Base-by-base conservation (phyloP, 2,329 filamentous ascomycete genomes). In the Cercospora sp. region DNA sequence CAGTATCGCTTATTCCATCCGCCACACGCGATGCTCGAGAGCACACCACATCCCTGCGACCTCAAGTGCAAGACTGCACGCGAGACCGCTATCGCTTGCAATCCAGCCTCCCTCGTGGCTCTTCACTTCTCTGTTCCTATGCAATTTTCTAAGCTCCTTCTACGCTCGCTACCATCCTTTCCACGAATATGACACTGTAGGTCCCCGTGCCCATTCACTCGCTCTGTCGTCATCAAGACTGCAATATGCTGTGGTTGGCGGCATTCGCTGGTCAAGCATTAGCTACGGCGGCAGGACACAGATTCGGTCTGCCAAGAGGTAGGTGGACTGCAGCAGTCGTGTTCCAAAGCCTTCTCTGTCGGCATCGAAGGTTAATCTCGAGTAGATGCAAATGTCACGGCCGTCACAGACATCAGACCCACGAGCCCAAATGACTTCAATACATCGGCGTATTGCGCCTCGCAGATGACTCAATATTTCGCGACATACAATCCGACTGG, bases 391-490 rank as follows among this genome's bases (percentile, higher is more conserved):
- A 45, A 6, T 32, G 30, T 32, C 21, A 30, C 61, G 30, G 43
- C 57, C n/a, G 43, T 13, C 4, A 12, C 43, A 13, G n/a, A 18
- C 2, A 43, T 34, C 6, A 24, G 5, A n/a, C 55, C 18, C 5
- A 60, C 61, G 16, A 32, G 21, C 21, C 10, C 60, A 21, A 49
- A 51, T 53, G 61, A 24, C 24, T 61, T 68, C 57, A 68, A 68
- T 12, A 63, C 58, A 9, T 65, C 66, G 5, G 40, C 66, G 16
- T 68, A 57, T 34, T 68, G 66, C 37, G 55, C 49, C 10, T 45
- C 51, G 30, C 61, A 68, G 32, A 61, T 30, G 30, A 43, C 53
- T 13, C 49, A 26, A 24, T 68, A 37, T 49, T 60, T 61, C 45
- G 51, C 26, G 2, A 57, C 66, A 2, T 68, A 68, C 45, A 62